Evolutionary conservation across 345 rosid genomes (phyloP).

Genomic region (Eucalyptus tenuipes): DNA sequence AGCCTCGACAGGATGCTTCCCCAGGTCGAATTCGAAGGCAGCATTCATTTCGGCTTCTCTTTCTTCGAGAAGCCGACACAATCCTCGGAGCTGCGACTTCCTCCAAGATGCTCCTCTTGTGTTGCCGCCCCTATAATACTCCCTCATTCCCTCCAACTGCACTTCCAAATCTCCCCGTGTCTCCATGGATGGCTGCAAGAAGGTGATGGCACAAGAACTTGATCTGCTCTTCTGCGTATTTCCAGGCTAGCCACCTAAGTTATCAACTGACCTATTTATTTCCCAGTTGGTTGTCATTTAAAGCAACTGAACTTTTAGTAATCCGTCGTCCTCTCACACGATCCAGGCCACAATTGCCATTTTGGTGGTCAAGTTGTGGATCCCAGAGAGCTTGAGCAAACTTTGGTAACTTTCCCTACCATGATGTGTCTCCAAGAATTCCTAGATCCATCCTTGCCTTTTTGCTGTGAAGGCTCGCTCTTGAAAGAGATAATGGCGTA

Average conservation of each 20-base stretch:
- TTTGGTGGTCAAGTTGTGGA: not conserved
- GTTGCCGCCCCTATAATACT: constrained; percentile 26
- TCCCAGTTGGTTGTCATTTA: not conserved
- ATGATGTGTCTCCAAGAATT: not conserved
- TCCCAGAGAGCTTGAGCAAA: not conserved
- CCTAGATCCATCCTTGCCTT: too few relatives aligned
- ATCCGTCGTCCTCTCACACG: not conserved
- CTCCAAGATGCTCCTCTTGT: constrained; percentile 44
- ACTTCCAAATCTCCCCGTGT: not conserved
- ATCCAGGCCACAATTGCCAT: not conserved
- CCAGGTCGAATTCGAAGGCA: constrained; percentile 37
- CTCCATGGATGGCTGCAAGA: not conserved
- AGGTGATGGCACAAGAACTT: not conserved
- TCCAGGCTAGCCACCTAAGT: not conserved
- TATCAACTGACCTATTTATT: not conserved
- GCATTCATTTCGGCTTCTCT: constrained; percentile 16
- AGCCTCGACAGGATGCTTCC: constrained; percentile 51
- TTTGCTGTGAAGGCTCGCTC: too few relatives aligned
- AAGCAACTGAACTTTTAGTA: not conserved
- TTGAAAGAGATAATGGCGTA: not conserved
- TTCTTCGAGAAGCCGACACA: constrained; percentile 24
- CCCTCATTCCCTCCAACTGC: constrained; percentile 16
- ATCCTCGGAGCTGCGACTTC: constrained; percentile 33
- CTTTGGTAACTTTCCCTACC: not conserved
- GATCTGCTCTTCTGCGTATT: not conserved